Base-by-base conservation (phyloP, 164 flowering plant genomes). In the Taxillus chinensis region DNA sequence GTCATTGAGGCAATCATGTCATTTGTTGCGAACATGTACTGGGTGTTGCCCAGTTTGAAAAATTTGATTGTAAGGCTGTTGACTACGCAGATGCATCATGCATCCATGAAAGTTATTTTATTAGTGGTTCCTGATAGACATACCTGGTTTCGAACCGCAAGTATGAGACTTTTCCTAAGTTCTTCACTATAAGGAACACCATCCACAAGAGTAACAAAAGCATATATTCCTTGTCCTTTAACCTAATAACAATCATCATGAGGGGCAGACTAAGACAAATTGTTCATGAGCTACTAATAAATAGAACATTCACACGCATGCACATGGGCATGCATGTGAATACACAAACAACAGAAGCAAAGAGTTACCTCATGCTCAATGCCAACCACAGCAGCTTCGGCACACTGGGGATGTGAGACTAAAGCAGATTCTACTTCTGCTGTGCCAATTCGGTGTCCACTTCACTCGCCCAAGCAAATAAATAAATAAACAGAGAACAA, bases 301-400 rank as follows among this genome's bases (percentile, higher is more conserved):
- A 16, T 43, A 43, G 46, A 43, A 9, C 10, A 43, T 9, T 6
- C 46, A 43, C 10, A 43, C 46, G 10, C 46, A 43, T 2, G 10
- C 46, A 43, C 46, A 43, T 43, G 46, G 46, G 13, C 13, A 48
- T 8, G 3, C 13, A 48, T 48, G 4, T 8, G 12, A 48, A 48
- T 8, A 48, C 4, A 7, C 9, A 7, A 48, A 7, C 49, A n/a
- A 57, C 17, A n/a, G 10, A 49, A 16, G 27, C 57, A 61, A 7
- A 46, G 10, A 45, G 15, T 15, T 82, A 90, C 99, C 91, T 91
- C 96, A 64, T 95, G 99, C 74, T 95, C 99, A 73, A 95, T 82
- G 64, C 96, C 99, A 67, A 95, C 99, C 37, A 95, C 97, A 70
- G 99, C 99, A 71, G 99, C 99, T 76, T 95, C 99, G 42, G 96